Conservation (phyloP, 768 basidiomycete genomes). For the Nidularia pulvinata region DNA sequence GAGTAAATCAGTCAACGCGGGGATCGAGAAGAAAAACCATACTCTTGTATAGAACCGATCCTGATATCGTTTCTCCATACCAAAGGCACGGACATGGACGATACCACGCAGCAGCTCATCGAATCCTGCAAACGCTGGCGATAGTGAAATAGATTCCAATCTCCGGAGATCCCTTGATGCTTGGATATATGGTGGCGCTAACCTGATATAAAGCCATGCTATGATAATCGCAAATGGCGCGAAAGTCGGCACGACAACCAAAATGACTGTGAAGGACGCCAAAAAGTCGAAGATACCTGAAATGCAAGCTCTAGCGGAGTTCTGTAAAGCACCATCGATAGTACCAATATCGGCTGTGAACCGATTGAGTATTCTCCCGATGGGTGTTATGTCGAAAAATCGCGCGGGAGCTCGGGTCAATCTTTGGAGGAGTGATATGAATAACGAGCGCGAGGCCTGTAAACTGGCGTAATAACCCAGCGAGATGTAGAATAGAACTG, state of each 20-base stretch:
- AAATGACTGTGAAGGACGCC: slow-evolving; percentile 63
- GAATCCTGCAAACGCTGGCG: slow-evolving; percentile 73
- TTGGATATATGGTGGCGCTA: slow-evolving; percentile 60
- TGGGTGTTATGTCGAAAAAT: slow-evolving; percentile 75
- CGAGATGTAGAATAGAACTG: slow-evolving; percentile 52
- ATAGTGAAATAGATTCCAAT: slow-evolving; percentile 64
- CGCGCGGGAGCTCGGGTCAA: slow-evolving; percentile 64
- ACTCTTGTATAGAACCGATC: slow-evolving; percentile 60
- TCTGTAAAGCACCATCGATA: slow-evolving; percentile 64
- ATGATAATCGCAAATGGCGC: slow-evolving; percentile 67
- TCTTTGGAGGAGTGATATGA: slow-evolving; percentile 49
- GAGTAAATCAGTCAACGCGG: neutral
- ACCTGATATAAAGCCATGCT: slow-evolving; percentile 65
- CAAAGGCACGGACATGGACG: slow-evolving; percentile 68
- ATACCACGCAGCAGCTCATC: slow-evolving; percentile 72
- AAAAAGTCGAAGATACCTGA: slow-evolving; percentile 60
- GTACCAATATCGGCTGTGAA: slow-evolving; percentile 79
- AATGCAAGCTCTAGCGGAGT: slow-evolving; percentile 53
- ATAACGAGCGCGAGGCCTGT: slow-evolving; percentile 63
- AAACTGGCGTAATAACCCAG: slow-evolving; percentile 71
- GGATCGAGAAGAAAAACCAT: slow-evolving; percentile 2
- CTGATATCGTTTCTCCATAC: slow-evolving; percentile 69
- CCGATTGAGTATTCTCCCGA: slow-evolving; percentile 78
- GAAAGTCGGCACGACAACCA: slow-evolving; percentile 62
- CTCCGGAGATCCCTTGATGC: slow-evolving; percentile 69